A percentile compares a stretch with the other conserved stretches of the same genome.
Conservation (phyloP, 352 stramenopile species). For the Phytophthora gonapodyides region DNA sequence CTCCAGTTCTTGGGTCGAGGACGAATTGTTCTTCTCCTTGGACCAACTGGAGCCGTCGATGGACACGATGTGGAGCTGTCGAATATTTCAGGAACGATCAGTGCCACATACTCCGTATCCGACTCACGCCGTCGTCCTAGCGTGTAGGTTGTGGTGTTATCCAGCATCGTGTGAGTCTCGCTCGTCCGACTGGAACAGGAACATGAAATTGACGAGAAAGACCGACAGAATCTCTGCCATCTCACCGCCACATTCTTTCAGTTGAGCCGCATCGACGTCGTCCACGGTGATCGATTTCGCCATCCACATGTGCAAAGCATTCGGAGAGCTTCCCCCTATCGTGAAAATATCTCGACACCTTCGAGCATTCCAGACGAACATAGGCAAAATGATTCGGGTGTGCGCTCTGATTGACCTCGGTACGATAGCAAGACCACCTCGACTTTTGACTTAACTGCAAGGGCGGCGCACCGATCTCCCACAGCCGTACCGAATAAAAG, state of each 20-base stretch:
- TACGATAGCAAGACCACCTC: no score
- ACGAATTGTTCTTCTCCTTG: constrained; percentile 19
- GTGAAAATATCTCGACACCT: no score
- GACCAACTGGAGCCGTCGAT: constrained; percentile 36
- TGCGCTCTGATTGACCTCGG: no score
- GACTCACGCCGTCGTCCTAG: constrained; percentile 31
- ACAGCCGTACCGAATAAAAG: no score
- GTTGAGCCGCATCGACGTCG: constrained; percentile 27
- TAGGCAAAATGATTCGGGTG: no score
- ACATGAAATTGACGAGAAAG: constrained; percentile 49
- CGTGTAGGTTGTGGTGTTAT: constrained; percentile 46
- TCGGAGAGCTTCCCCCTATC: no score
- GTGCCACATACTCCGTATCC: constrained; percentile 18
- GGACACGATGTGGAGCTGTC: constrained; percentile 21
- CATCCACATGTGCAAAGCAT: no score
- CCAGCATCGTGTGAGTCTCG: constrained; percentile 47
- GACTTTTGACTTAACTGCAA: no score
- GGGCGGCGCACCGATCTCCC: no score
- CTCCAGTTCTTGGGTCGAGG: neutral
- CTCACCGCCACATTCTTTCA: constrained; percentile 30
- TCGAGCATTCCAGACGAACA: no score
- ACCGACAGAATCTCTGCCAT: constrained; percentile 27
- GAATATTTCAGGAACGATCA: constrained; percentile 31
- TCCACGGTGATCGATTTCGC: constrained; percentile 32
- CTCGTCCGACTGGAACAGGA: constrained; percentile 41